These are phyloP conservation scores for Penicillium canariense DNA, from an alignment of 495 filamentous ascomycete species.

Conservation along the genomic window DNA sequence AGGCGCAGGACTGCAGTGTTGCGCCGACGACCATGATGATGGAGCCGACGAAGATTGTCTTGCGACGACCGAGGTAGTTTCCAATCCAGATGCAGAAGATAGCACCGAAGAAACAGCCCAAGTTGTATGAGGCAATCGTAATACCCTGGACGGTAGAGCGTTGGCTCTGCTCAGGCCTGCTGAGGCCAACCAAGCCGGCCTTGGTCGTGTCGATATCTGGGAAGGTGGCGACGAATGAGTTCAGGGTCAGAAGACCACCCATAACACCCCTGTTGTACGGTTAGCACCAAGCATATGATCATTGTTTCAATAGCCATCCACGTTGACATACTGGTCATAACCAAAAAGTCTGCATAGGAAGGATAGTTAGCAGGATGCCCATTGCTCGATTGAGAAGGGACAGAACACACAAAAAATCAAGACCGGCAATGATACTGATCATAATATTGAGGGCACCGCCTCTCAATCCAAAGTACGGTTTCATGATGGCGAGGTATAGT, in stretches of 20 bases:
- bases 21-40: conserved; percentile 70
- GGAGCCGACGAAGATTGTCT: conserved; percentile 68
- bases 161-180: conserved; percentile 25
- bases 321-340: conserved; percentile 33
- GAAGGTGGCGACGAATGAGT: conserved; percentile 47
- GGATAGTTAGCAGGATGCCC: conserved; percentile 1
- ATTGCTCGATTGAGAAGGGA: neutral
- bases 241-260: conserved; percentile 54
- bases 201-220: conserved; percentile 50
- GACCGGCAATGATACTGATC: conserved; percentile 64
- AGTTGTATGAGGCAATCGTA: conserved; percentile 62
- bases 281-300: conserved; percentile 10
- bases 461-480: conserved; percentile 58
- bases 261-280: conserved; percentile 45
- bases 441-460: conserved; percentile 63
- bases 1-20: conserved; percentile 61
- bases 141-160: conserved; percentile 56
- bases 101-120: conserved; percentile 71
- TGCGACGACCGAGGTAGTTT: conserved; percentile 65
- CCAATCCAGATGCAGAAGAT: conserved; percentile 67
- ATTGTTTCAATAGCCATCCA: neutral
- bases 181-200: conserved; percentile 23
- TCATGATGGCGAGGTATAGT: conserved; percentile 17
- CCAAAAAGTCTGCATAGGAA: conserved; percentile 29
- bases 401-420: conserved; percentile 58